A percentile compares a stretch with the other conserved stretches of the same genome.
These are phyloP conservation scores for Selenicereus undatus DNA, from an alignment of 148 eudicot genomes.

Conservation along the genomic window DNA sequence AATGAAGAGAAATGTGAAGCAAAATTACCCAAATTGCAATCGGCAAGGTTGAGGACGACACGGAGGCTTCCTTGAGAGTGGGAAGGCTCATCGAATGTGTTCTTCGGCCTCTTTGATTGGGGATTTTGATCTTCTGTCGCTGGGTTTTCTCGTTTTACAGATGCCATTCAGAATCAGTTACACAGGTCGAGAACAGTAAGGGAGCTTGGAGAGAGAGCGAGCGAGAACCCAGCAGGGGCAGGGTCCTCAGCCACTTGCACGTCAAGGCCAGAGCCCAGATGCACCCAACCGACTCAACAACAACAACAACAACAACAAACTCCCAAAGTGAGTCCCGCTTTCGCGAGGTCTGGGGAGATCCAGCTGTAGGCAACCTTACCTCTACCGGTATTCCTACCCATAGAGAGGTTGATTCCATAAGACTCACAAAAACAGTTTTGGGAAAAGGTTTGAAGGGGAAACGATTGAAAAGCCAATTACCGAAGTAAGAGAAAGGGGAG, in stretches of 20 bases:
- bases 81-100: constrained; percentile 3
- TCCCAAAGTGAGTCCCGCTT: too few species aligned
- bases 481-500: too few species aligned
- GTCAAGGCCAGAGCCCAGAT: neutral
- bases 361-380: too few species aligned
- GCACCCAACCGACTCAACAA: neutral
- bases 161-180: constrained; percentile 32
- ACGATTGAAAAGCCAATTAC: too few species aligned
- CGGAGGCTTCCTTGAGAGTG: neutral
- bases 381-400: too few species aligned
- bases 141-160: constrained; percentile 36
- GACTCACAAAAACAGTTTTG: too few species aligned
- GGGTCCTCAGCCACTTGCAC: too few species aligned
- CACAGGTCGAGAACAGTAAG: neutral
- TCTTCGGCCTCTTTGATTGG: constrained; percentile 25
- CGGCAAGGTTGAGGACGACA: constrained; percentile 58
- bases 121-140: constrained; percentile 11
- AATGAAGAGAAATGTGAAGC: neutral
- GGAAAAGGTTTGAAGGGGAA: too few species aligned
- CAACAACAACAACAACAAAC: too few species aligned
- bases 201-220: neutral
- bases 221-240: too few species aligned
- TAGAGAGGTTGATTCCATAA: too few species aligned
- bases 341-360: too few species aligned
- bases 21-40: constrained; percentile 50